phyloP scores from a whole-genome alignment of 2,329 filamentous ascomycete species.

The Neopestalotiopsis sp. region DNA sequence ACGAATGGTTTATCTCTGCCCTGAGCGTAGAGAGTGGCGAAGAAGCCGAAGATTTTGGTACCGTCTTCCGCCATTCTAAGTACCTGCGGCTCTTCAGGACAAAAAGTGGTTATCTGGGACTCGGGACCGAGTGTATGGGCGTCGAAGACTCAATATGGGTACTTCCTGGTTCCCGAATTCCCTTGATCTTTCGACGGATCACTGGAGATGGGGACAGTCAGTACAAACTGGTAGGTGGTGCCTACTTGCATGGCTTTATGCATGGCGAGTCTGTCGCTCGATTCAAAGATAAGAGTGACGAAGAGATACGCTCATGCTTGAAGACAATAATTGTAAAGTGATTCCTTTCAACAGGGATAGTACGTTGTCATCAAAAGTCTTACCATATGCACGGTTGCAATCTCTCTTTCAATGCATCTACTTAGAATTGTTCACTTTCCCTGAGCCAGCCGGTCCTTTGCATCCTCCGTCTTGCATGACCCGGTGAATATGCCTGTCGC shows the following conservation, averaged over 20 bases:
- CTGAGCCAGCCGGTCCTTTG: background rate
- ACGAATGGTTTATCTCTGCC: background rate
- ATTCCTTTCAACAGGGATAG: no score
- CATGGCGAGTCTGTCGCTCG: background rate
- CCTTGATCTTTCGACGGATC: background rate
- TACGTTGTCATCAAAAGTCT: no score
- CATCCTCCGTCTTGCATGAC: conserved; percentile 4
- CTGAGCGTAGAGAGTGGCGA: background rate
- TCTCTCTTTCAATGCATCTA: no score
- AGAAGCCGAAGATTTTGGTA: background rate
- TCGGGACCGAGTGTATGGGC: background rate
- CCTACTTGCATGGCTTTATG: background rate
- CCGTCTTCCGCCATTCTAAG: background rate
- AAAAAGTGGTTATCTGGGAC: background rate
- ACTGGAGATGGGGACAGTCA: background rate
- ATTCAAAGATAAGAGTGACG: background rate
- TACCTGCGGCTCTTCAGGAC: background rate
- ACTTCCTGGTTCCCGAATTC: background rate
- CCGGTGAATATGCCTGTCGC: background rate
- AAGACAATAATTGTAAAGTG: no score
- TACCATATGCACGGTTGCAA: no score
- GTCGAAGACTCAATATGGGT: background rate
- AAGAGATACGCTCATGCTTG: background rate
- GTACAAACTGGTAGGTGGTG: background rate
- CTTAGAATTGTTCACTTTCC: background rate